Evolutionary conservation across 768 basidiomycete genomes (phyloP), one percentile per base, ranked within the genome.

Genomic region (Hygrophorus pudorinus): DNA sequence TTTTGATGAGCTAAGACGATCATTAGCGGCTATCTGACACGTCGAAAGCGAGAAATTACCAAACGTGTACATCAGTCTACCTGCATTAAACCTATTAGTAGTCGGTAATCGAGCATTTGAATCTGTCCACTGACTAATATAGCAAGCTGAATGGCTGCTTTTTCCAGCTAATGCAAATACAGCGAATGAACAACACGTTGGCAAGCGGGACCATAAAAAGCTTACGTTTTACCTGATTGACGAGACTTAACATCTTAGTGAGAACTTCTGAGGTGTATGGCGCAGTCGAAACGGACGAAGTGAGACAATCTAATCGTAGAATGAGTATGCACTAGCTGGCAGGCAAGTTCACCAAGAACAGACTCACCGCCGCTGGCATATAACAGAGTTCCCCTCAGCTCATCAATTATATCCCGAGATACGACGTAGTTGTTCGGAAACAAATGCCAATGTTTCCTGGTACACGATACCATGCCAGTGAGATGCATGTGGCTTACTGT

Each of bases 11-110:
- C 68, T 69, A 18, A 37, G 41, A 8, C 8, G 18, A 30, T 10
- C 20, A 38, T 35, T 27, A 33, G 14, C 29, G 38, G 30, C 35
- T 12, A 8, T 21, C 27, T 4, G 13, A 18, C 17, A 14, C 27
- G 9, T 14, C 12, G 13, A 24, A 21, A 20, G 12, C n/a, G 21
- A 18, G 18, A 2, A 49, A 60, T 38, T 51, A 71, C 73, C 53
- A 44, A 72, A 71, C 13, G 63, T 48, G 39, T 56, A 58, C 72
- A 75, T 71, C 4, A 72, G 49, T 13, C 68, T 63, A 29, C 62
- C 71, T 74, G 29, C 12, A 11, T 40, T 5, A 21, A 10, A 21
- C 21, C 27, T 20, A 44, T 31, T 10, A 48, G 18, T 21, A 13
- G 9, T 9, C 9, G 1, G n/a, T 27, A 9, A 3, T 2, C 30